These are phyloP conservation scores for Liquidambar formosana DNA, from an alignment of 164 flowering plant genomes.

Conservation along the genomic window DNA sequence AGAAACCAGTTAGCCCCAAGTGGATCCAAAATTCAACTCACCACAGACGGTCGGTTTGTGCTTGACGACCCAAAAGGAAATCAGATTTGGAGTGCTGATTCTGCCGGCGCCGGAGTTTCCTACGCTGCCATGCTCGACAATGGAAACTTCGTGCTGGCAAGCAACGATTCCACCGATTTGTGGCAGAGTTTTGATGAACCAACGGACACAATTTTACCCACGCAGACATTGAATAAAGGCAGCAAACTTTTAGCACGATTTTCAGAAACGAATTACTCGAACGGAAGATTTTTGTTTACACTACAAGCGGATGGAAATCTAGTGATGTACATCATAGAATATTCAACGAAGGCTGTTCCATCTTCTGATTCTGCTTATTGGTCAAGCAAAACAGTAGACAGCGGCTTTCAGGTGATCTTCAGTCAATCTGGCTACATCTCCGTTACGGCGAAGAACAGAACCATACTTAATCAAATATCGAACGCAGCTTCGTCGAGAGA, in stretches of 20 bases:
- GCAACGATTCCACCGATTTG: conserved; percentile 2
- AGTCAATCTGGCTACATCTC: conserved; percentile 8
- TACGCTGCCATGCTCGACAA: conserved; percentile 45
- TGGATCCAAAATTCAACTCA: conserved; percentile 34
- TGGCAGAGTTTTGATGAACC: conserved; percentile 43
- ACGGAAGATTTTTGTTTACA: conserved; percentile 32
- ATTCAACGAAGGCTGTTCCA: too few species aligned
- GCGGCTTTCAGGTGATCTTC: conserved; percentile 9
- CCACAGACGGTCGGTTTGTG: conserved; percentile 24
- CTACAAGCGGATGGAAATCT: conserved; percentile 41
- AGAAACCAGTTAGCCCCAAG: conserved; percentile 7
- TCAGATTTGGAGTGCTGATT: conserved; percentile 16
- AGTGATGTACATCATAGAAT: conserved; percentile 22
- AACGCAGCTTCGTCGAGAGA: neutral
- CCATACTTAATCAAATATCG: neutral
- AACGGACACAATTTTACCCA: conserved; percentile 49
- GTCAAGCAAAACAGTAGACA: conserved; percentile 4
- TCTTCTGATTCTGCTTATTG: conserved; percentile 11
- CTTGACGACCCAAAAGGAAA: conserved; percentile 26
- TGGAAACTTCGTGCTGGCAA: conserved; percentile 41
- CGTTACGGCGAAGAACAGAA: neutral
- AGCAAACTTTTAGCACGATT: conserved; percentile 18
- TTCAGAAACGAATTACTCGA: conserved; percentile 28
- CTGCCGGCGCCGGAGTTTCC: conserved; percentile 4
- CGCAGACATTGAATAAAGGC: conserved; percentile 23